These are phyloP conservation scores for Eimeria acervulina DNA, from an alignment of 169 alveolate species.

Conservation along the genomic window DNA sequence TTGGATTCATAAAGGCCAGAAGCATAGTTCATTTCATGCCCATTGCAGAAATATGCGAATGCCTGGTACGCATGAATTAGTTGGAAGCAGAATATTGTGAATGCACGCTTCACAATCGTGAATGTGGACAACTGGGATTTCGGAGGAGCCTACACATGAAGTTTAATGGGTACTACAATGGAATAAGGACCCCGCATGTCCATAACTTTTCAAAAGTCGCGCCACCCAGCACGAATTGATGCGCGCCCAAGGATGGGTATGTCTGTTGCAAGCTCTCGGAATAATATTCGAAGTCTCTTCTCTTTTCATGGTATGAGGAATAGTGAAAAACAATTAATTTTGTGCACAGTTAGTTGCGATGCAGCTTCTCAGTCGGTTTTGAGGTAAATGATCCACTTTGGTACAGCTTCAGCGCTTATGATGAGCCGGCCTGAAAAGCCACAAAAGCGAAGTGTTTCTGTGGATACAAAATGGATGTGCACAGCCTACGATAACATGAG, in stretches of 20 bases:
- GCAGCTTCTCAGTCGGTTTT: constrained; percentile 57
- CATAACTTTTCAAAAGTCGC: background rate
- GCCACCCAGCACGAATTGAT: background rate
- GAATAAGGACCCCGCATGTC: background rate
- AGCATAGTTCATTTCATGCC: too few relatives aligned
- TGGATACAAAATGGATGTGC: background rate
- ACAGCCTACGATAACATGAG: background rate
- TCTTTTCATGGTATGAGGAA: background rate
- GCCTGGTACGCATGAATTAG: background rate
- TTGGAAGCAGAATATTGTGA: background rate
- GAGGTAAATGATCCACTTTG: constrained; percentile 81
- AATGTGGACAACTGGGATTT: background rate
- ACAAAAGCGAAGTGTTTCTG: background rate
- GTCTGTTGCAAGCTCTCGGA: background rate
- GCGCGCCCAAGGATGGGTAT: background rate
- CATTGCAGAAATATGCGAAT: background rate
- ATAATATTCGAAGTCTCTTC: background rate
- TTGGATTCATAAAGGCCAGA: background rate
- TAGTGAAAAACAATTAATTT: background rate
- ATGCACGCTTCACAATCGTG: background rate
- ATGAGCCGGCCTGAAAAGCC: constrained; percentile 78
- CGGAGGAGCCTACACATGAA: background rate
- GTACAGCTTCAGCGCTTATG: constrained; percentile 68
- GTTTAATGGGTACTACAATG: background rate
- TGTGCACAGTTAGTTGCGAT: background rate